phyloP scores from a whole-genome alignment of 345 rosid genomes.

The Erysimum cheiranthoides region DNA sequence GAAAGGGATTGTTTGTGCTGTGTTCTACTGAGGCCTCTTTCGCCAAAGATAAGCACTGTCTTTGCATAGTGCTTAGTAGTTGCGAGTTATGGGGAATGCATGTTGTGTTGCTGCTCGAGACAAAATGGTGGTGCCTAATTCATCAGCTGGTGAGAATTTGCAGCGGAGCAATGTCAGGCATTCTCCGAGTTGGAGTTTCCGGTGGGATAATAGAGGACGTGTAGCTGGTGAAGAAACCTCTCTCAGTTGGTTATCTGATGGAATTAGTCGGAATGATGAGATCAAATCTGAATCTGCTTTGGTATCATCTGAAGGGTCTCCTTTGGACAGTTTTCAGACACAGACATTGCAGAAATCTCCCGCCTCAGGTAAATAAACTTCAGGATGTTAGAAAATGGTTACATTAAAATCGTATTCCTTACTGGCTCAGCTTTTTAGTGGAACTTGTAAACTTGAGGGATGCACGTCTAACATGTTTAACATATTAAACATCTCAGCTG shows the following conservation, averaged over 20 bases:
- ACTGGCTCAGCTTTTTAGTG: constrained; percentile 4
- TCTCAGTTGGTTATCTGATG: constrained; percentile 73
- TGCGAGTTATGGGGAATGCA: constrained; percentile 76
- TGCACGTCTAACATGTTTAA: too few relatives aligned
- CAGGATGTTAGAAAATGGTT: neutral
- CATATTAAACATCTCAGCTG: too few relatives aligned
- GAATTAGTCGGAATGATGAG: constrained; percentile 57
- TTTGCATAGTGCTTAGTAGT: constrained; percentile 18
- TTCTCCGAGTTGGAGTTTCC: constrained; percentile 94
- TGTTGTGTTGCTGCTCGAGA: constrained; percentile 98
- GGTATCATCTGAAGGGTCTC: constrained; percentile 77
- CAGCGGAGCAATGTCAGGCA: constrained; percentile 74
- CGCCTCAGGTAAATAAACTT: constrained; percentile 65
- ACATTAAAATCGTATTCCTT: neutral
- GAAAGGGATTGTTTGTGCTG: constrained; percentile 18
- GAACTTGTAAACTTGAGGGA: constrained; percentile 14
- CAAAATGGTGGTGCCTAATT: constrained; percentile 64
- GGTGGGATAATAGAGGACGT: constrained; percentile 96
- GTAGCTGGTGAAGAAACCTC: constrained; percentile 96
- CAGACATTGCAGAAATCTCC: constrained; percentile 73
- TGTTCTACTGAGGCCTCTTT: constrained; percentile 10
- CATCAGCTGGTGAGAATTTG: constrained; percentile 60
- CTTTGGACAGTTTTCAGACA: constrained; percentile 60
- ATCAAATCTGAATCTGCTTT: constrained; percentile 62
- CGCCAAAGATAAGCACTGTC: neutral